These are phyloP conservation scores for Ailanthus altissimus DNA, from an alignment of 345 rosid genomes.

Conservation along the genomic window DNA sequence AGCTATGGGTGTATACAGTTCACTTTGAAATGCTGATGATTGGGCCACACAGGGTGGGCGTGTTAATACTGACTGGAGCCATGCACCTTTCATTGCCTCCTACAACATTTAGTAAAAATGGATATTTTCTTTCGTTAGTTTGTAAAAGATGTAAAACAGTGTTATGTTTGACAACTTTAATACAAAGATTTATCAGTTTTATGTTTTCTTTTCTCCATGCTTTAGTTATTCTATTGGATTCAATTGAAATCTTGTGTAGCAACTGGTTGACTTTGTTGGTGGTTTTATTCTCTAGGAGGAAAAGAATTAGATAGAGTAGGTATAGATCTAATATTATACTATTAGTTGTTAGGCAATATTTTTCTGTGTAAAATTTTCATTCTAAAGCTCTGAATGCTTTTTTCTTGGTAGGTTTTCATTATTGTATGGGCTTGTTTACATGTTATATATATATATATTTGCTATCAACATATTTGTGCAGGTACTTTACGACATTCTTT, in stretches of 20 bases:
- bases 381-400: not conserved
- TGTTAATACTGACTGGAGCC: too few relatives aligned
- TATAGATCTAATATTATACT: too few relatives aligned
- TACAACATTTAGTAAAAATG: too few relatives aligned
- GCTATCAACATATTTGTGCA: too few relatives aligned
- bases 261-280: not conserved
- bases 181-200: too few relatives aligned
- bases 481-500: too few relatives aligned
- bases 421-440: too few relatives aligned
- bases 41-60: too few relatives aligned
- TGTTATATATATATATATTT: too few relatives aligned
- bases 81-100: too few relatives aligned
- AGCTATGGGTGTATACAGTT: too few relatives aligned
- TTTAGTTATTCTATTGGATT: not conserved
- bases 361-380: not conserved
- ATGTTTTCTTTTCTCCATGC: not conserved
- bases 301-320: not conserved
- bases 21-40: too few relatives aligned
- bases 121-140: not conserved
- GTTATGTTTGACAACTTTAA: not conserved
- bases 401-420: not conserved
- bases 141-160: not conserved
- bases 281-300: constrained; percentile 44
- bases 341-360: not conserved
- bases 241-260: not conserved